phyloP scores from a whole-genome alignment of 148 eudicot species.

The Spergularia marina region DNA sequence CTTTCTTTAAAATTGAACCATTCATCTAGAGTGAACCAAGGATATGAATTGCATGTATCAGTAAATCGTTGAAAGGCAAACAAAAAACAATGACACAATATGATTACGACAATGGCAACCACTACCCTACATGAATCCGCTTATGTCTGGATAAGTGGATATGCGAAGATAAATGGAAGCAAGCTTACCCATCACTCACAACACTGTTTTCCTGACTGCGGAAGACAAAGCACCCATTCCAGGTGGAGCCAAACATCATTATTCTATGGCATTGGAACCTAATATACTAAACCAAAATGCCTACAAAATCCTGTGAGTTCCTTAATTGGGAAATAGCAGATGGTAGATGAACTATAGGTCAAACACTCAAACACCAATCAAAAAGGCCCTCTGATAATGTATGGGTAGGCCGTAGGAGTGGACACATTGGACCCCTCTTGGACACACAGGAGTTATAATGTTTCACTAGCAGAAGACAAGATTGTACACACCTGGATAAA shows the following conservation, averaged over 20 bases:
- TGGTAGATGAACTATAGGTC: not conserved
- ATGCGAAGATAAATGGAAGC: not conserved
- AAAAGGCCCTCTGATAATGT: not conserved
- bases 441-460: not conserved
- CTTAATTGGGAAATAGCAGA: not conserved
- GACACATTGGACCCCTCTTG: not conserved
- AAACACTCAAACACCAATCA: conserved; percentile 1
- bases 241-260: not conserved
- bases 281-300: not conserved
- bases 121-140: not conserved
- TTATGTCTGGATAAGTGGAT: not conserved
- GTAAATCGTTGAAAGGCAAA: conserved; percentile 10
- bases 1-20: conserved; percentile 76
- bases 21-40: conserved; percentile 55
- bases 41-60: conserved; percentile 10
- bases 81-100: conserved; percentile 12
- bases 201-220: not conserved
- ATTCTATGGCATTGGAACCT: conserved; percentile 3
- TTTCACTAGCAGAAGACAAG: conserved; percentile 2
- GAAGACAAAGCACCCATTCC: not conserved
- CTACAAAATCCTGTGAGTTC: not conserved
- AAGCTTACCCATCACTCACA: not conserved
- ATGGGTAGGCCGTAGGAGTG: not conserved
- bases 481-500: conserved; percentile 80
- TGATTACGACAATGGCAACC: not conserved